These are phyloP conservation scores for Lactifluus volemus DNA, from an alignment of 768 basidiomycete genomes.

Conservation along the genomic window DNA sequence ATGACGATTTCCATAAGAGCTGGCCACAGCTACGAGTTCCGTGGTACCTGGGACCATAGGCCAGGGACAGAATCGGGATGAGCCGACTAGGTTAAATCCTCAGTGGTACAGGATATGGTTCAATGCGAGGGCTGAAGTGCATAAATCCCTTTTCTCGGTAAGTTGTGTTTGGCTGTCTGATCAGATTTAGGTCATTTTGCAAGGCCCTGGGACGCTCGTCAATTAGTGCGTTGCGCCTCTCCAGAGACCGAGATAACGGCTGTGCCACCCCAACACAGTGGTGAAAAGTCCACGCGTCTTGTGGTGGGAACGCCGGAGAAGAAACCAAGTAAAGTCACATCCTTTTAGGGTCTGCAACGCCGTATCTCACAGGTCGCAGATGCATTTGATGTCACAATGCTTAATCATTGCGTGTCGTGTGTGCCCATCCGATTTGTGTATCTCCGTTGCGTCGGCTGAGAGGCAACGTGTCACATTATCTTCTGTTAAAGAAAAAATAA, in stretches of 20 bases:
- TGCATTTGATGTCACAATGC: background rate
- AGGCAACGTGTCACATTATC: conserved; percentile 2
- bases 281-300: background rate
- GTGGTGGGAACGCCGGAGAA: conserved; percentile 4
- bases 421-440: background rate
- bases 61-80: background rate
- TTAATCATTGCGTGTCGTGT: background rate
- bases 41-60: background rate
- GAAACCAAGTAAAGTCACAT: background rate
- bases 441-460: background rate
- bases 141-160: background rate
- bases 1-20: background rate
- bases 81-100: background rate
- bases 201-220: background rate
- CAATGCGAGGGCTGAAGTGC: background rate
- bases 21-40: background rate
- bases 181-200: background rate
- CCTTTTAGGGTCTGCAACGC: conserved; percentile 8
- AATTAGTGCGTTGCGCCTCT: background rate
- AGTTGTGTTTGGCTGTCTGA: background rate
- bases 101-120: background rate
- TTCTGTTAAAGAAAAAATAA: conserved; percentile 2
- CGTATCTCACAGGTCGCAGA: background rate
- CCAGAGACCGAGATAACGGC: conserved; percentile 4
- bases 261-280: background rate